Evolutionary conservation across 176 grass and related monocot genomes (phyloP), one percentile per base, ranked within the genome.

Genomic region (Triticum urartu): DNA sequence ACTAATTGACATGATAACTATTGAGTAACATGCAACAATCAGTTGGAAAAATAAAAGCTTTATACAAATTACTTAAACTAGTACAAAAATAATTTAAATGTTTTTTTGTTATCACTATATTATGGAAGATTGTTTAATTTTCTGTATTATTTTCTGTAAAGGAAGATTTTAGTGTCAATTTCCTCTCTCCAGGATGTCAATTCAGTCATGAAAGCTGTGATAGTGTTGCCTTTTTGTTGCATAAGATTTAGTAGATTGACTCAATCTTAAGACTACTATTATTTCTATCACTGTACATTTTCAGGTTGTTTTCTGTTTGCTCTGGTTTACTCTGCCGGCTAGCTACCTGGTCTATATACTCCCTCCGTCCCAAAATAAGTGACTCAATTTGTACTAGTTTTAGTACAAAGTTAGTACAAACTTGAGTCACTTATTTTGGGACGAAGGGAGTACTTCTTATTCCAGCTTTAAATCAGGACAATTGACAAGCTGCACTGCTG

Each of bases 131-230:
- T 54, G 50, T 54, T 79, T 15, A 64, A 36, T 71, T 26, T 24
- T 75, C 5, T 63, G 14, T 69, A 63, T 84, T 22, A n/a, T 54
- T 54, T 54, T 54, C 15, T 18, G 15, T 54, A 54, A 54, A 54
- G 5, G 15, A 54, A 54, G 50, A 54, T 54, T 54, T 54, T 54
- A 54, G 50, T 48, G 63, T 61, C 24, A 52, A 74, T 39, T 60
- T 91, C 38, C 81, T 28, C 89, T 89, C 43, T 74, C 15, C 50
- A 89, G 87, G 83, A 68, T 82, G 72, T 95, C 32, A 95, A 86
- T 45, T 77, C 28, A 58, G 86, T 93, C 59, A 86, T 59, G 62
- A 47, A 75, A 84, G 28, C 61, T 72, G 45, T 83, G 78, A 66
- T 72, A 79, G 87, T 88, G 86, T 92, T 32, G 5, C 5, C 15